Conservation (phyloP, 2,329 filamentous ascomycete genomes). For the Aureobasidium vineae region DNA sequence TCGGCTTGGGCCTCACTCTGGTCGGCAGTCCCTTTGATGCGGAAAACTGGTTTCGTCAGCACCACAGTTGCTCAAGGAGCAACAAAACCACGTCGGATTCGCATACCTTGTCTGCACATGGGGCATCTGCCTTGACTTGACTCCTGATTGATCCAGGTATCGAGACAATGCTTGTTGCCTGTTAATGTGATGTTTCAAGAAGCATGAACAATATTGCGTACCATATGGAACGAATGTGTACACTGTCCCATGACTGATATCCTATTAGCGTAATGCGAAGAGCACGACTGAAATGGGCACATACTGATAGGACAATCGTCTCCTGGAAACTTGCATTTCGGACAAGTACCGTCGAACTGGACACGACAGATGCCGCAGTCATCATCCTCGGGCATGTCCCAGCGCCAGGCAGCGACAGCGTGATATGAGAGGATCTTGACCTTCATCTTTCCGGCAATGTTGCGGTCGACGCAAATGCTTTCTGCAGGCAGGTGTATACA, state of each 20-base stretch:
- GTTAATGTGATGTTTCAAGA: neutral
- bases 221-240: constrained; percentile 97
- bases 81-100: neutral
- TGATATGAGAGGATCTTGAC: constrained; percentile 93
- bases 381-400: constrained; percentile 89
- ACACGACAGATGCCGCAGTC: constrained; percentile 98
- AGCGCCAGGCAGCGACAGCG: constrained; percentile 92
- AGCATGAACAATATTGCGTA: constrained; percentile 42
- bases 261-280: constrained; percentile 29
- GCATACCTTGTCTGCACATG: constrained; percentile 80
- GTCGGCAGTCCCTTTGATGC: constrained; percentile 36
- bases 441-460: constrained; percentile 64
- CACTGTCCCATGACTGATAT: constrained; percentile 85
- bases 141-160: constrained; percentile 95
- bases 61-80: neutral
- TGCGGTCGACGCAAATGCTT: neutral
- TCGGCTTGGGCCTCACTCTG: constrained; percentile 6
- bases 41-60: constrained; percentile 31
- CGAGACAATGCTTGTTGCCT: constrained; percentile 75
- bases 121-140: constrained; percentile 90
- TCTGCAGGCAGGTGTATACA: neutral
- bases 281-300: constrained; percentile 38
- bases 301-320: constrained; percentile 90
- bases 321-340: constrained; percentile 95
- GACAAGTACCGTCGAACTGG: constrained; percentile 96